Evolutionary conservation across 2,329 filamentous ascomycete species (phyloP).

Genomic region (Colletotrichum chrysophilum): DNA sequence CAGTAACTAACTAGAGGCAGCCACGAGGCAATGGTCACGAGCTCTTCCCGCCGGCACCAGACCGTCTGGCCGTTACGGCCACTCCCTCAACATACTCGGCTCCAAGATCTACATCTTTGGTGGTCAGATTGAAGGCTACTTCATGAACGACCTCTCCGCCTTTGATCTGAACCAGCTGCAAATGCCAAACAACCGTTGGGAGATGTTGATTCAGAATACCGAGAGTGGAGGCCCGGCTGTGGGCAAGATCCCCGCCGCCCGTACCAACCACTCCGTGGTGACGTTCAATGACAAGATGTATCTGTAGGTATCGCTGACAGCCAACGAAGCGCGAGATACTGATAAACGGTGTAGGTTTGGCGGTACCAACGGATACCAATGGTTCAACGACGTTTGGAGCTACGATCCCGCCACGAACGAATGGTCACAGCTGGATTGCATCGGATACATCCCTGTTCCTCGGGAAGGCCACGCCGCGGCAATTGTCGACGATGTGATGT

Average conservation of each 20-base stretch:
- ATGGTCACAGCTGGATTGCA: slow-evolving; percentile 92
- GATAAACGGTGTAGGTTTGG: slow-evolving; percentile 71
- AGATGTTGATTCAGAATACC: slow-evolving; percentile 82
- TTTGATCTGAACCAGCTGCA: slow-evolving; percentile 97
- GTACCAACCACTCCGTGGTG: slow-evolving; percentile 94
- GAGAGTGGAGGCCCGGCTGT: slow-evolving; percentile 64
- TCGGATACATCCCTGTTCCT: slow-evolving; percentile 93
- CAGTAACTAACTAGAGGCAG: slow-evolving; percentile 48
- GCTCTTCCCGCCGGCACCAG: slow-evolving; percentile 86
- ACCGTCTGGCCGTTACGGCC: slow-evolving; percentile 91
- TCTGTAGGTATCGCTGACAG: slow-evolving; percentile 64
- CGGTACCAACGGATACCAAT: slow-evolving; percentile 92
- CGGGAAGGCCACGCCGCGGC: slow-evolving; percentile 94
- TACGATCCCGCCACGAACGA: slow-evolving; percentile 84
- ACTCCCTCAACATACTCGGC: slow-evolving; percentile 93
- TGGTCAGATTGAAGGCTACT: slow-evolving; percentile 94
- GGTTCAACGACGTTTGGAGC: slow-evolving; percentile 99
- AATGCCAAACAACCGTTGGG: slow-evolving; percentile 90
- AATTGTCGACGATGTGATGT: slow-evolving; percentile 97
- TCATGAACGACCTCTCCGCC: slow-evolving; percentile 95
- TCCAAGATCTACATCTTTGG: slow-evolving; percentile 98
- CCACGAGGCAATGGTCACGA: slow-evolving; percentile 96
- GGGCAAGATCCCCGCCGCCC: slow-evolving; percentile 76
- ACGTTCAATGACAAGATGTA: slow-evolving; percentile 94
- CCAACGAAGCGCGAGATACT: not conserved